Base-by-base conservation (phyloP, 495 filamentous ascomycete species). In the Chaetomium fimeti region DNA sequence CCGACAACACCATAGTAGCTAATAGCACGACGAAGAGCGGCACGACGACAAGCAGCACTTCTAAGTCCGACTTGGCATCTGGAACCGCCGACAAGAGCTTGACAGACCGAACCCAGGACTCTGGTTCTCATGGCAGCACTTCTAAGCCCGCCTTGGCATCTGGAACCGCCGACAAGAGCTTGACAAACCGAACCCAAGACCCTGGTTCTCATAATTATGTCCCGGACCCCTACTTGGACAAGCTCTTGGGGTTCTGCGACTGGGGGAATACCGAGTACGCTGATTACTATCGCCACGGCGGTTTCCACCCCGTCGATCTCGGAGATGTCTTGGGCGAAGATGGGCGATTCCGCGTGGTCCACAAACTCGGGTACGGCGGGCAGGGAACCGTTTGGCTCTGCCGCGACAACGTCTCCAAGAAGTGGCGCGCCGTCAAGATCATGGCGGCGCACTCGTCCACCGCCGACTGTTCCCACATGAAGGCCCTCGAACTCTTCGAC, bases 371-470 rank as follows among this genome's bases (percentile, higher is more conserved):
- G 2, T 78, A 71, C 55, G 82, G 84, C 9, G 77, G 78, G 7
- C 83, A 78, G 64, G 81, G 77, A 5, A 85, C 79, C 2, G 78
- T 84, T 58, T 87, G 83, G 83, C 78, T 88, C 43, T 83, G 81
- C 36, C 77, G 68, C 3, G 82, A 88, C 49, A 62, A 32, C 9
- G 18, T 18, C 15, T 24, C 62, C 6, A 36, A 20, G 2, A 69
- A 69, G 45, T 73, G 68, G 70, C 62, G 69, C 9, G 71, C 72
- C 0, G 51, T 76, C 32, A 75, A 75, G 27, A 62, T 75, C 16
- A 64, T 71, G 32, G 36, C 61, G 2, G 72, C 71, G 3, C n/a
- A 42, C 11, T 27, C 36, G 1, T 69, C 71, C 0, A 43, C 18
- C 3, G 11, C 22, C 7, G 22, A 47, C 13, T 66, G 68, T 29